Conservation (phyloP, 2,329 filamentous ascomycete species). For the Aspergillus sp. region DNA sequence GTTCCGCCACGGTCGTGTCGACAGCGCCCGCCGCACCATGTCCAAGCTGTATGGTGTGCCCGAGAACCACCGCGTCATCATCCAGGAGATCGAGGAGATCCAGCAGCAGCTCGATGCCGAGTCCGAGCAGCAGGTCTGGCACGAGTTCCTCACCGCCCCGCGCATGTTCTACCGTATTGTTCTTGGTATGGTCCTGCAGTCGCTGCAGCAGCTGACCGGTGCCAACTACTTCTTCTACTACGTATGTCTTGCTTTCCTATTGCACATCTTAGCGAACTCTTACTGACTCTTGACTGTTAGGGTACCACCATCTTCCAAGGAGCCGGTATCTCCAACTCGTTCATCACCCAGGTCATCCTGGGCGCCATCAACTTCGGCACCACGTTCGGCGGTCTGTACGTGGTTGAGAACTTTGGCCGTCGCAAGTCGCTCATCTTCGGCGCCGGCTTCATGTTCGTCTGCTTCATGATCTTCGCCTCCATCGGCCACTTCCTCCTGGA, state of each 20-base stretch:
- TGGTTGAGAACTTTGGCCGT: slow-evolving; percentile 67
- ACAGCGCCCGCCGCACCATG: slow-evolving; percentile 52
- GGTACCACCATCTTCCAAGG: slow-evolving; percentile 54
- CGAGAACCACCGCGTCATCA: slow-evolving; percentile 52
- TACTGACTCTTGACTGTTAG: slow-evolving; percentile 30
- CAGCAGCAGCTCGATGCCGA: slow-evolving; percentile 57
- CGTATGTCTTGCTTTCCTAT: slow-evolving; percentile 19
- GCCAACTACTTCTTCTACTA: slow-evolving; percentile 57
- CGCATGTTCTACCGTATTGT: slow-evolving; percentile 45
- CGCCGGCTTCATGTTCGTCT: slow-evolving; percentile 63
- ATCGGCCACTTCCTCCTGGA: slow-evolving; percentile 49
- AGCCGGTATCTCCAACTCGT: slow-evolving; percentile 63
- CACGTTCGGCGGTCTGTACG: slow-evolving; percentile 65
- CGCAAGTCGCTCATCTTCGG: slow-evolving; percentile 66
- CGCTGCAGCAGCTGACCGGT: slow-evolving; percentile 45
- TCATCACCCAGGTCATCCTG: slow-evolving; percentile 63
- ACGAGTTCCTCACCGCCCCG: slow-evolving; percentile 44
- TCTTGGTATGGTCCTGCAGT: slow-evolving; percentile 43
- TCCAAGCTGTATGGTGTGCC: slow-evolving; percentile 55
- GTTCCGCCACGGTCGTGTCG: slow-evolving; percentile 53
- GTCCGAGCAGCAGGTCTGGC: slow-evolving; percentile 37
- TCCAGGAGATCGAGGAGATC: slow-evolving; percentile 55
- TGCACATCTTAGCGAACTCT: neutral
- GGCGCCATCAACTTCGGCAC: slow-evolving; percentile 65
- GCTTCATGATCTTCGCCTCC: slow-evolving; percentile 63